Evolutionary conservation across 192 early-diverging fungal genomes (phyloP).

Genomic region (Anaeromyces robustus): DNA sequence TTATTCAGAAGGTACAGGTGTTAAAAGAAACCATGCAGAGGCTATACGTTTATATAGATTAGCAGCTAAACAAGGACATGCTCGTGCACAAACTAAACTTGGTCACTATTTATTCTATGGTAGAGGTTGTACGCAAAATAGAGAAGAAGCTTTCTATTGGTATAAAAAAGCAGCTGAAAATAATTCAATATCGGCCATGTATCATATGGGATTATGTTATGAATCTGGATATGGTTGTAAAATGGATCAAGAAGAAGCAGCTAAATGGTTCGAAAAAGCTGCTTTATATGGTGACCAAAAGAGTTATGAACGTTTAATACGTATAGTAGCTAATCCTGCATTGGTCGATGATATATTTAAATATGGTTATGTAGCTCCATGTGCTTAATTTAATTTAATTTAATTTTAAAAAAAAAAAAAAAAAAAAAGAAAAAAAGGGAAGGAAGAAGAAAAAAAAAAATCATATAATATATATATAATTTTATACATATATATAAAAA

Average conservation of each 20-base stretch:
- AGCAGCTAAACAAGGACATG: constrained; percentile 46
- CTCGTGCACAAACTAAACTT: constrained; percentile 24
- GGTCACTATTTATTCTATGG: constrained; percentile 12
- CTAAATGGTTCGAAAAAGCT: constrained; percentile 22
- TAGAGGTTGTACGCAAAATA: background rate
- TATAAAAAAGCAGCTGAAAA: constrained; percentile 1
- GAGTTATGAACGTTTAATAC: background rate
- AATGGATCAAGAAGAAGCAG: constrained; percentile 19
- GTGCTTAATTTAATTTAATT: background rate
- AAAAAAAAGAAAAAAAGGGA: no score
- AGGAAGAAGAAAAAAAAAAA: no score
- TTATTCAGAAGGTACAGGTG: constrained; percentile 48
- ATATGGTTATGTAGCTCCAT: background rate
- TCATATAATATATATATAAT: no score
- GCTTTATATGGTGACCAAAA: constrained; percentile 2
- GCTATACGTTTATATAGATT: constrained; percentile 52
- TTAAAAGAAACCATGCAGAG: constrained; percentile 28
- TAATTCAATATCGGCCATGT: constrained; percentile 32
- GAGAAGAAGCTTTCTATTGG: background rate
- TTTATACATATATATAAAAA: no score
- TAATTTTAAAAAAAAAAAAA: no score
- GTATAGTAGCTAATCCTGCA: background rate
- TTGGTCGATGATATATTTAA: background rate
- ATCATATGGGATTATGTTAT: constrained; percentile 31
- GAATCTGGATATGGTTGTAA: constrained; percentile 28